Percentiles rank a stretch among this genome's conserved stretches.
Evolutionary conservation across 345 rosid species (phyloP).

Genomic region (Physaria fendleri): DNA sequence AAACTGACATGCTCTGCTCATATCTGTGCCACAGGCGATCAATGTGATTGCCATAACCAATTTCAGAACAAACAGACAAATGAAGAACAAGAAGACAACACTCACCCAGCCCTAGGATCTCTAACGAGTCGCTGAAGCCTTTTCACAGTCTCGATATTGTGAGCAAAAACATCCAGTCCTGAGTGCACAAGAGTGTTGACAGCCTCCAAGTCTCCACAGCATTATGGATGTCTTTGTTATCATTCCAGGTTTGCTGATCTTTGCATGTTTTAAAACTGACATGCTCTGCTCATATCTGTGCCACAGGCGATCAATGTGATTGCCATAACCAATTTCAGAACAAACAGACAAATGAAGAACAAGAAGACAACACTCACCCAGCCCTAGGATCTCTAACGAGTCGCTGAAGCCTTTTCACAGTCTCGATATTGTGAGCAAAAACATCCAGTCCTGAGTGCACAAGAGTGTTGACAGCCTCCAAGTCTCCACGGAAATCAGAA

Average conservation of each 20-base stretch:
- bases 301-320: too few species aligned
- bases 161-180: constrained; percentile 94
- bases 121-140: constrained; percentile 92
- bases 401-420: constrained; percentile 90
- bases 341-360: background rate
- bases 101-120: constrained; percentile 98
- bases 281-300: constrained; percentile 98
- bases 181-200: constrained; percentile 70
- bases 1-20: constrained; percentile 88
- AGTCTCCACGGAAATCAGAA: constrained; percentile 94
- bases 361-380: constrained; percentile 47
- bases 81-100: background rate
- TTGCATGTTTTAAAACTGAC: constrained; percentile 80
- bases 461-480: constrained; percentile 70
- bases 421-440: constrained; percentile 92
- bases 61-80: background rate
- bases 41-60: background rate
- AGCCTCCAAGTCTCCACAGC: constrained; percentile 86
- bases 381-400: constrained; percentile 98
- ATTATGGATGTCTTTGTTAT: constrained; percentile 93
- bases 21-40: too few species aligned
- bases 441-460: constrained; percentile 87
- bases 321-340: background rate
- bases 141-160: constrained; percentile 91
- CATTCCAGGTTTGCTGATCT: constrained; percentile 73